Percentiles rank a stretch among this genome's conserved stretches.
Evolutionary conservation across 306 rosid genomes (phyloP).

Genomic region (Acacia acuminata): DNA sequence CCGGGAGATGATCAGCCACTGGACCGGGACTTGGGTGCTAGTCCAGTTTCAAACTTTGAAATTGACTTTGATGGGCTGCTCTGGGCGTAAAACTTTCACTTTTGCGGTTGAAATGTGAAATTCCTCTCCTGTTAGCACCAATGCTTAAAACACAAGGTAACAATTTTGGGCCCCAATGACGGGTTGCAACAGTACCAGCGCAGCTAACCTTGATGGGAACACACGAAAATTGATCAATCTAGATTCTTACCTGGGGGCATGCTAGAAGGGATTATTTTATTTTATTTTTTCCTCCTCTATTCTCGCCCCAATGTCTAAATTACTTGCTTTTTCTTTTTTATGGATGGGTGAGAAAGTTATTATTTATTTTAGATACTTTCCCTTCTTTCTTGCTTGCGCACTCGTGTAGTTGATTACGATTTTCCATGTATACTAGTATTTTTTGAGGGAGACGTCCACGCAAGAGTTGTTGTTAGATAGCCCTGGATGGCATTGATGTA

Average conservation of each 20-base stretch:
- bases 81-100: constrained; percentile 53
- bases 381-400: constrained; percentile 11
- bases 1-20: constrained; percentile 43
- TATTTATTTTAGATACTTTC: constrained; percentile 9
- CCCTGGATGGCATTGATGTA: constrained; percentile 38
- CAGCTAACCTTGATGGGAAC: constrained; percentile 22
- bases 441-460: constrained; percentile 23
- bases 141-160: constrained; percentile 21
- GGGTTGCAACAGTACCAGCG: constrained; percentile 9
- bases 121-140: background rate
- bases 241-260: constrained; percentile 1
- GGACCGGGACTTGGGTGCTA: constrained; percentile 54
- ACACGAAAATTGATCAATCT: background rate
- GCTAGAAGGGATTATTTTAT: constrained; percentile 2
- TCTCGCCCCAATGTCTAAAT: background rate
- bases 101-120: constrained; percentile 9
- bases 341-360: constrained; percentile 15
- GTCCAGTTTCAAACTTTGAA: constrained; percentile 77
- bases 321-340: background rate
- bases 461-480: constrained; percentile 1
- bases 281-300: background rate
- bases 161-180: constrained; percentile 34
- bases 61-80: constrained; percentile 73
- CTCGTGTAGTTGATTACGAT: constrained; percentile 27
- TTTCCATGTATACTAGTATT: constrained; percentile 13